Conservation (phyloP, 495 filamentous ascomycete genomes). For the Collariella sp. region DNA sequence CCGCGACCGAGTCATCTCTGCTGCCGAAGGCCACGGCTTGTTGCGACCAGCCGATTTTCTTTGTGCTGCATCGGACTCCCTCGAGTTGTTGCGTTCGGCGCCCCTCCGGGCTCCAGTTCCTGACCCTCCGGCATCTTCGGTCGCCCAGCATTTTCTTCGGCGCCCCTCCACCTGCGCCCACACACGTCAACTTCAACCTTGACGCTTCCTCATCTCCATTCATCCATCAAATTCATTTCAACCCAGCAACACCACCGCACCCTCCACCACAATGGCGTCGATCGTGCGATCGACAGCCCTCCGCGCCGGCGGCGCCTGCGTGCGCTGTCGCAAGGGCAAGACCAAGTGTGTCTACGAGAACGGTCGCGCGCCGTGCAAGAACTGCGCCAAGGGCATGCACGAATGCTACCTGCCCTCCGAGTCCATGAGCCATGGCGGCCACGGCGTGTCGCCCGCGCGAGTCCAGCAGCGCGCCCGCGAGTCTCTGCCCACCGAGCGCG, state of each 20-base stretch:
- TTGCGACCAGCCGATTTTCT: neutral
- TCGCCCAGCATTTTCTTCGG: neutral
- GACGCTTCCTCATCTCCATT: neutral
- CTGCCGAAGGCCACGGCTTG: constrained; percentile 4
- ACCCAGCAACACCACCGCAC: neutral
- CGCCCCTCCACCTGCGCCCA: too few relatives aligned
- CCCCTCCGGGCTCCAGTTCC: neutral
- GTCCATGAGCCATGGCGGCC: constrained; percentile 42
- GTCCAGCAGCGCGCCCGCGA: constrained; percentile 34
- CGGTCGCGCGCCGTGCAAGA: constrained; percentile 43
- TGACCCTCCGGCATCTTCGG: neutral
- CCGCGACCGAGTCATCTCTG: constrained; percentile 5
- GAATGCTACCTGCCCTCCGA: constrained; percentile 47
- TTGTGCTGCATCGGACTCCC: neutral
- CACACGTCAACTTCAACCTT: too few relatives aligned
- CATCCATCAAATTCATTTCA: neutral
- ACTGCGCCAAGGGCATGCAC: constrained; percentile 48
- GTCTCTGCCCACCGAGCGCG: constrained; percentile 38
- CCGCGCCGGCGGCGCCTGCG: constrained; percentile 45
- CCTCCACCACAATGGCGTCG: constrained; percentile 29
- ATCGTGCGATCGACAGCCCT: constrained; percentile 43
- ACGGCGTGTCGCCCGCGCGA: constrained; percentile 31
- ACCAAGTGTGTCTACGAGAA: constrained; percentile 48
- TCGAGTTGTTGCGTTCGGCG: neutral
- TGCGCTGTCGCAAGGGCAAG: constrained; percentile 48